Evolutionary conservation across 192 early-diverging fungal genomes (phyloP).

Genomic region (Irineochytrium annulatum): DNA sequence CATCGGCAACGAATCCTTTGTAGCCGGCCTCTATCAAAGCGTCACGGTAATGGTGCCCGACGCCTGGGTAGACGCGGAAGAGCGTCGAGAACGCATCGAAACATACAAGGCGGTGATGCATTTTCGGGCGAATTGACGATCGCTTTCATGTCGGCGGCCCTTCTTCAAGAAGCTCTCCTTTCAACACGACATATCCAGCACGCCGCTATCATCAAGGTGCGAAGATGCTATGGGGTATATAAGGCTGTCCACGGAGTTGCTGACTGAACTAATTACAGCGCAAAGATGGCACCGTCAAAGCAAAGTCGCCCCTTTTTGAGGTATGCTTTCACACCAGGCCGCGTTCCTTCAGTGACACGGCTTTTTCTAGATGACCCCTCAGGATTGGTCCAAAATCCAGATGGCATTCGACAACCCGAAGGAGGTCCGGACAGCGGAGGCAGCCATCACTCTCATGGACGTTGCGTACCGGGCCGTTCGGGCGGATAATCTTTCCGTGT

Average conservation of each 20-base stretch:
- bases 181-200: conserved; percentile 42
- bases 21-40: too few species aligned
- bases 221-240: neutral
- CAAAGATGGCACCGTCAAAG: conserved; percentile 52
- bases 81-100: too few species aligned
- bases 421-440: conserved; percentile 41
- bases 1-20: too few species aligned
- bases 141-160: conserved; percentile 3
- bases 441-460: conserved; percentile 41
- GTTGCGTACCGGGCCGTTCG: conserved; percentile 38
- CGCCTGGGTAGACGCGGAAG: too few species aligned
- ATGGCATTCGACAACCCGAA: conserved; percentile 43
- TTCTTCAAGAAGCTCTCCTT: conserved; percentile 50
- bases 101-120: too few species aligned
- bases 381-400: conserved; percentile 36
- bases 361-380: conserved; percentile 18
- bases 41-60: too few species aligned
- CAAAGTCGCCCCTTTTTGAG: conserved; percentile 42
- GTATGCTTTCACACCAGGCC: conserved; percentile 4
- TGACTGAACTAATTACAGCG: conserved; percentile 5
- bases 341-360: too few species aligned
- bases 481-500: conserved; percentile 43
- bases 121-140: neutral
- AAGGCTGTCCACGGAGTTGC: neutral
- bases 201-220: conserved; percentile 43